Evolutionary conservation across 2,329 filamentous ascomycete genomes (phyloP).

Genomic region (Colletotrichum sp.): DNA sequence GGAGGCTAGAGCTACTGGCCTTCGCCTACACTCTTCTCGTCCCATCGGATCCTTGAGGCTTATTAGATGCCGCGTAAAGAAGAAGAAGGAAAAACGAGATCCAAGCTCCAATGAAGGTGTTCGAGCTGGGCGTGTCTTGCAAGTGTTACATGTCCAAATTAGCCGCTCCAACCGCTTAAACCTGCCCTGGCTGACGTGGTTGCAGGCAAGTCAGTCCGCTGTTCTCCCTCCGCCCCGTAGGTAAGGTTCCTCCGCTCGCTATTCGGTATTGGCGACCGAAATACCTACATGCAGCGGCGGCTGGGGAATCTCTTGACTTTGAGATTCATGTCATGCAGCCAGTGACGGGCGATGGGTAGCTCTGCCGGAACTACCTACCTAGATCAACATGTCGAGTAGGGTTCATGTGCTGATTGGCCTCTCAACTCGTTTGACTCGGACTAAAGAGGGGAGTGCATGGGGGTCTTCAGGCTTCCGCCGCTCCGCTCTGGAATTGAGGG

Average conservation of each 20-base stretch:
- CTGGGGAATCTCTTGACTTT: neutral
- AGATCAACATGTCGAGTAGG: neutral
- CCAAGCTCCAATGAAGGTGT: constrained; percentile 13
- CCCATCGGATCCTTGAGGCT: neutral
- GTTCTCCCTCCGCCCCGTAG: neutral
- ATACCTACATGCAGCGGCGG: neutral
- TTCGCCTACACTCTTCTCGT: neutral
- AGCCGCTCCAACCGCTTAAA: constrained; percentile 23
- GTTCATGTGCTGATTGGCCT: neutral
- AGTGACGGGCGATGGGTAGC: neutral
- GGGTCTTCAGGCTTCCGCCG: neutral
- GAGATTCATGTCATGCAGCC: neutral
- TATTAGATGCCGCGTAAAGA: neutral
- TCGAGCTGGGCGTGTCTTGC: constrained; percentile 4
- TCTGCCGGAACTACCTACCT: neutral
- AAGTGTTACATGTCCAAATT: constrained; percentile 22
- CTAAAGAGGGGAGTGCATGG: neutral
- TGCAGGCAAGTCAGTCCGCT: neutral
- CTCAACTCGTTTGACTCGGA: neutral
- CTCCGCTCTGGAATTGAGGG: neutral
- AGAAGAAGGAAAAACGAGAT: neutral
- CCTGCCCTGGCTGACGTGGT: neutral
- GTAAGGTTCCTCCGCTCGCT: neutral
- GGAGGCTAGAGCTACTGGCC: neutral
- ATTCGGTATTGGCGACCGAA: neutral